These are phyloP conservation scores for Trapa incisa DNA, from an alignment of 345 rosid genomes.

Conservation along the genomic window DNA sequence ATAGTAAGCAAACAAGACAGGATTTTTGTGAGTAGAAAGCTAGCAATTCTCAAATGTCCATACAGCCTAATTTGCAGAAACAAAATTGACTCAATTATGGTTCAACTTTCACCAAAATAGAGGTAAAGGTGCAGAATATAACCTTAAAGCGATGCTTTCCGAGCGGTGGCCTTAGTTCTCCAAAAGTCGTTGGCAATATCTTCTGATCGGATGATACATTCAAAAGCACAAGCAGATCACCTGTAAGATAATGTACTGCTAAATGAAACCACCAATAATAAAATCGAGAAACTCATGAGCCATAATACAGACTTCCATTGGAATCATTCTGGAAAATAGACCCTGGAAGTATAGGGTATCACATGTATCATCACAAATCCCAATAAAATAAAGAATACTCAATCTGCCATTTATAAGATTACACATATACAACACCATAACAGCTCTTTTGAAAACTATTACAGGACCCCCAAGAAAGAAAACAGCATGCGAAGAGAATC, in stretches of 20 bases:
- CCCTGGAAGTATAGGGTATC: too few relatives aligned
- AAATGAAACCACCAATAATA: neutral
- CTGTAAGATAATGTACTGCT: slow-evolving; percentile 27
- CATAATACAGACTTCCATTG: neutral
- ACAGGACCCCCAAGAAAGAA: neutral
- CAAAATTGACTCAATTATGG: slow-evolving; percentile 1
- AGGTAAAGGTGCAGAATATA: slow-evolving; percentile 14
- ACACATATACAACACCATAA: too few relatives aligned
- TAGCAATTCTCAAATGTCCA: neutral
- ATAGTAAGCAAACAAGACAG: neutral
- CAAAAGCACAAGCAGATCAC: slow-evolving; percentile 61
- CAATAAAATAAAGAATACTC: too few relatives aligned
- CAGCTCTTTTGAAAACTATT: neutral
- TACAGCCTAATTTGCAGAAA: neutral
- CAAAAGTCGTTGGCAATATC: slow-evolving; percentile 82
- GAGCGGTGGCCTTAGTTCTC: slow-evolving; percentile 91
- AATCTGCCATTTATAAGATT: too few relatives aligned
- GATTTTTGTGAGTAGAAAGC: neutral
- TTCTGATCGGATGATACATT: slow-evolving; percentile 67
- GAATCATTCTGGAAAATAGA: too few relatives aligned
- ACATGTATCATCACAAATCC: too few relatives aligned
- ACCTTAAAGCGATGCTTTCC: slow-evolving; percentile 96
- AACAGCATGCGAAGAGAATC: neutral
- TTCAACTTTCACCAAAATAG: neutral
- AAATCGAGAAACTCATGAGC: neutral